Evolutionary conservation across 352 stramenopile species (phyloP).

Genomic region (Phytophthora sansomeana): DNA sequence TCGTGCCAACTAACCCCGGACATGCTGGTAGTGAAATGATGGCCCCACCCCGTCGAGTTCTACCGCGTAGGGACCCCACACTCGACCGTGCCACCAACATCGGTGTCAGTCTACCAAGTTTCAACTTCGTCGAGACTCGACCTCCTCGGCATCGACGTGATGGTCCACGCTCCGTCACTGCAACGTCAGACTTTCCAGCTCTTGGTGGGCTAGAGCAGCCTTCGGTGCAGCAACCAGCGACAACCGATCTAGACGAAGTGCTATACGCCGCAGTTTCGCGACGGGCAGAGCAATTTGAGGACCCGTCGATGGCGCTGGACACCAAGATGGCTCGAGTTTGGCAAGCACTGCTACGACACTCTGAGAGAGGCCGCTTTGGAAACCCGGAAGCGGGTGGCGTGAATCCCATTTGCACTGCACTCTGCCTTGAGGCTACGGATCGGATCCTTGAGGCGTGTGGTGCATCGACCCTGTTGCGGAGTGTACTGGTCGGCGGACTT

Average conservation of each 20-base stretch:
- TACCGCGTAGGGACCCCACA: constrained; percentile 16
- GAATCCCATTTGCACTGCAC: constrained; percentile 64
- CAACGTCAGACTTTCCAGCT: constrained; percentile 24
- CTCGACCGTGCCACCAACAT: constrained; percentile 41
- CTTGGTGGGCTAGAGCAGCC: constrained; percentile 11
- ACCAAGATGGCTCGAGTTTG: constrained; percentile 63
- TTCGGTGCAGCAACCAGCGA: not conserved
- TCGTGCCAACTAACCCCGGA: not conserved
- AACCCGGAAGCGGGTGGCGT: constrained; percentile 30
- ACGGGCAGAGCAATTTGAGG: constrained; percentile 24
- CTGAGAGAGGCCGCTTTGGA: constrained; percentile 60
- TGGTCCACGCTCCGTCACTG: not conserved
- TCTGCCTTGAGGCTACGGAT: constrained; percentile 62
- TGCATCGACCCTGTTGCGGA: constrained; percentile 46
- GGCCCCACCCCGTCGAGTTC: constrained; percentile 21
- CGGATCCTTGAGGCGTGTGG: constrained; percentile 48
- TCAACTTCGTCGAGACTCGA: constrained; percentile 72
- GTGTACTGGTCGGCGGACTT: constrained; percentile 61
- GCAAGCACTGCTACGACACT: constrained; percentile 69
- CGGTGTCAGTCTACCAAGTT: constrained; percentile 50
- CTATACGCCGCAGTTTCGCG: constrained; percentile 26
- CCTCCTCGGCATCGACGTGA: constrained; percentile 21
- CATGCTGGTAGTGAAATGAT: constrained; percentile 7
- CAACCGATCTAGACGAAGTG: constrained; percentile 30
- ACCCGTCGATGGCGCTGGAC: constrained; percentile 42